Percentiles rank a stretch among this genome's conserved stretches.
Conservation (phyloP, 441 rosid genomes). For the Eruca vesicaria region DNA sequence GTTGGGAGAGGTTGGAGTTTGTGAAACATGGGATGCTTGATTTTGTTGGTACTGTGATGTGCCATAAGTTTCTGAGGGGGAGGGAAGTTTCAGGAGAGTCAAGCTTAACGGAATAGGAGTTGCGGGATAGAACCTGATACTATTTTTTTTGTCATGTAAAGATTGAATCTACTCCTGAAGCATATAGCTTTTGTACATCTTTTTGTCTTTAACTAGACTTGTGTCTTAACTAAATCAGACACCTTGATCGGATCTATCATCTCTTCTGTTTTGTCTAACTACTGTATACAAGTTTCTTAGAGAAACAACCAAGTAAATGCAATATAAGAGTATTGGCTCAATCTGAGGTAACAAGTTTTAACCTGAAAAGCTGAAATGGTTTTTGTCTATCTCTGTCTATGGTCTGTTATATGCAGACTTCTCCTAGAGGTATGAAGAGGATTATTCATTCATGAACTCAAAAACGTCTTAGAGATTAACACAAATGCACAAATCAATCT, state of each 20-base stretch:
- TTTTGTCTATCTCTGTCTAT: no score
- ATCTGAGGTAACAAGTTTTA: background rate
- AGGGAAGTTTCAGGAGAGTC: slow-evolving; percentile 12
- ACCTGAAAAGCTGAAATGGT: no score
- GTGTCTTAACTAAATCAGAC: background rate
- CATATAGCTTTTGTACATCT: background rate
- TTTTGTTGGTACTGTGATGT: slow-evolving; percentile 30
- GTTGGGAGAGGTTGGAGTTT: slow-evolving; percentile 4
- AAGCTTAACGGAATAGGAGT: slow-evolving; percentile 2
- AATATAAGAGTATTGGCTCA: background rate
- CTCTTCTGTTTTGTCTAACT: background rate
- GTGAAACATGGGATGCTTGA: slow-evolving; percentile 30
- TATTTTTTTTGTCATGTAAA: background rate
- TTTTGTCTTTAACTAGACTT: background rate
- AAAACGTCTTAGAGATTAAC: background rate
- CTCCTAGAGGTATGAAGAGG: background rate
- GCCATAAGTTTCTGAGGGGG: slow-evolving; percentile 11
- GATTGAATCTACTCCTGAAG: background rate
- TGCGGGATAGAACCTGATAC: background rate
- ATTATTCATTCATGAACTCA: background rate
- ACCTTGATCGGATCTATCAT: background rate
- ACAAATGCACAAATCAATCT: background rate
- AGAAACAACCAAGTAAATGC: background rate
- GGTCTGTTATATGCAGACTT: no score
- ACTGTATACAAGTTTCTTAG: background rate